phyloP scores from a whole-genome alignment of 371 early-diverging fungal genomes.

The Syncephalastrum racemosum region DNA sequence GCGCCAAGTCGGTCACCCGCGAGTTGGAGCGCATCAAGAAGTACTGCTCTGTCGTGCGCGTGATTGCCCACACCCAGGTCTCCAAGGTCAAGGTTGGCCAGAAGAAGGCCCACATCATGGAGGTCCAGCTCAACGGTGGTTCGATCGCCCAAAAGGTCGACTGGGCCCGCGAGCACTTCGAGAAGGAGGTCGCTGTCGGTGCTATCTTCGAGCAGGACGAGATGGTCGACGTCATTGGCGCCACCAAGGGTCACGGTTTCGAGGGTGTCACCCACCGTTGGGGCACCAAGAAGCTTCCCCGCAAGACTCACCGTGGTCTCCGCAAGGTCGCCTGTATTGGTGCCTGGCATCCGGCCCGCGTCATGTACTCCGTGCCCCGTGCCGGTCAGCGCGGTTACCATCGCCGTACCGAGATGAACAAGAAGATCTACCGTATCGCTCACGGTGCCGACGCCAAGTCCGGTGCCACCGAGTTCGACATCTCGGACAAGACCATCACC shows the following conservation, averaged over 20 bases:
- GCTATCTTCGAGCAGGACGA: conserved; percentile 98
- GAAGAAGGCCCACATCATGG: conserved; percentile 99
- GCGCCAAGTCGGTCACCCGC: conserved; percentile 85
- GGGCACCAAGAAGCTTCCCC: conserved; percentile 99
- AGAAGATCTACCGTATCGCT: conserved; percentile 99
- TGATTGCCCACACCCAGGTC: conserved; percentile 98
- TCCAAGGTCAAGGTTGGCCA: conserved; percentile 92
- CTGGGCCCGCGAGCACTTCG: conserved; percentile 96
- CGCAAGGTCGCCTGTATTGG: conserved; percentile 99
- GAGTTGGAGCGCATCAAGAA: conserved; percentile 98
- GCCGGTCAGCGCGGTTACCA: conserved; percentile 99
- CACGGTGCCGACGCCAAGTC: conserved; percentile 84
- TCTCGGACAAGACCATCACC: conserved; percentile 96
- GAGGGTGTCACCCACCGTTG: conserved; percentile 99
- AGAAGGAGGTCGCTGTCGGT: conserved; percentile 91
- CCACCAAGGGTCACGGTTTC: conserved; percentile 99
- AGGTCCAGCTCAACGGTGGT: conserved; percentile 99
- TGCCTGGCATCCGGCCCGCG: conserved; percentile 99
- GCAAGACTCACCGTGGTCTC: conserved; percentile 99
- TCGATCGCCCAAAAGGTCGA: conserved; percentile 97
- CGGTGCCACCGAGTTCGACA: conserved; percentile 97
- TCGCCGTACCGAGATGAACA: conserved; percentile 99
- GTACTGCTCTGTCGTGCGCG: conserved; percentile 98
- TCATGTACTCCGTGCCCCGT: conserved; percentile 99
- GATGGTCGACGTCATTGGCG: conserved; percentile 98